Evolutionary conservation across 1,284 basidiomycete species (phyloP), one percentile per base, ranked within the genome.

Genomic region (Heterobasidion irregulare): DNA sequence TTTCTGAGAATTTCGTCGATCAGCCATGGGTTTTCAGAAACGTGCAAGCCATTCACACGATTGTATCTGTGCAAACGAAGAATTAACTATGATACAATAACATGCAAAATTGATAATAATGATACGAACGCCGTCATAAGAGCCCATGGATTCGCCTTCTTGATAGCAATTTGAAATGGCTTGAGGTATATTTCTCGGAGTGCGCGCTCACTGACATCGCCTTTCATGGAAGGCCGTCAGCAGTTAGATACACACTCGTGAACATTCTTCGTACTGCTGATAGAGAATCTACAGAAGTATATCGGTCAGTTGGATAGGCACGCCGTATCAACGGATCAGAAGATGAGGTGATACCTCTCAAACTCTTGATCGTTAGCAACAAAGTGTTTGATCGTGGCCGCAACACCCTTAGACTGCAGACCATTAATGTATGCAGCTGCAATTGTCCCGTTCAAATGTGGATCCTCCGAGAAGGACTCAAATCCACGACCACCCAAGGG

Each of bases 121-220:
- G n/a, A 35, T 54, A 57, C 72, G 53, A 56, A 84, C 75, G 79
- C 74, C 26, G 82, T 83, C 82, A 84, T 83, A 60, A 72, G 78
- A 19, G 79, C 77, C 70, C 80, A 77, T 26, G 83, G 83, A 52
- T 77, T 70, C 0, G 83, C 79, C 55, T 77, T 65, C 60, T 76
- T 81, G 61, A 84, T 79, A 7, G 83, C 82, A 26, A 83, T 66
- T 80, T 84, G 84, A 64, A 85, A 85, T 73, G 86, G 84, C 63
- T 84, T 82, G 34, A 88, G 72, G 65, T 89, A 89, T 52, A 89
- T 75, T 65, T 89, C 86, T 56, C 84, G 77, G 19, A 89, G 68
- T 16, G 86, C 82, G 50, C 85, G 74, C 41, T 80, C 78, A 62
- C 75, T 75, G 50, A 83, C 69, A 46, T 76, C 75, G 50, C 73